Evolutionary conservation across 768 basidiomycete genomes (phyloP).

Genomic region (Pisolithus orientalis): DNA sequence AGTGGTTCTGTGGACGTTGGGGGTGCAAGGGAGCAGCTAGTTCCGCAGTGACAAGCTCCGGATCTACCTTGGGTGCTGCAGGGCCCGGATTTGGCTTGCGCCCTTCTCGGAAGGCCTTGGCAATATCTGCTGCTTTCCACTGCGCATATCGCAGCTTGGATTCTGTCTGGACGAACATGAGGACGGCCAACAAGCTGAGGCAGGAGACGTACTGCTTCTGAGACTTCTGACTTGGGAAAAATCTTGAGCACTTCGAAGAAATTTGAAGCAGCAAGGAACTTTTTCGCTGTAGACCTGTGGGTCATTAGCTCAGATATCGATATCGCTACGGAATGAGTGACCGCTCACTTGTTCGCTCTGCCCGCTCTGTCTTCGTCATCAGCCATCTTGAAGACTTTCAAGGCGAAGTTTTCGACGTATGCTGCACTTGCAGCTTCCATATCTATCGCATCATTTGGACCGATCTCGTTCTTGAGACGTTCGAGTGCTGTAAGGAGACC

Average conservation of each 20-base stretch:
- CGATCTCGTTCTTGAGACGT: slow-evolving; percentile 69
- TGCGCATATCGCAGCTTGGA: slow-evolving; percentile 92
- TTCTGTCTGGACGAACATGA: slow-evolving; percentile 47
- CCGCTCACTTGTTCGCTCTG: slow-evolving; percentile 60
- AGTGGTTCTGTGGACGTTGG: slow-evolving; percentile 14
- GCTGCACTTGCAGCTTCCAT: slow-evolving; percentile 78
- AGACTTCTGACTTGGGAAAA: slow-evolving; percentile 55
- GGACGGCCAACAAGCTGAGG: background rate
- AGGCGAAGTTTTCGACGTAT: slow-evolving; percentile 92
- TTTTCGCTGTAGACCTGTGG: slow-evolving; percentile 81
- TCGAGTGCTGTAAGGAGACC: slow-evolving; percentile 76
- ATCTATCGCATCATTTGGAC: slow-evolving; percentile 72
- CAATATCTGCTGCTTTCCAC: slow-evolving; percentile 96
- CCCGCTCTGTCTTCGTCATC: slow-evolving; percentile 89
- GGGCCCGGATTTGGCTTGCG: slow-evolving; percentile 77
- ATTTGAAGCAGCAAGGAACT: slow-evolving; percentile 91
- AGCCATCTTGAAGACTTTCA: slow-evolving; percentile 81
- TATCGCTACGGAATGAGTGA: background rate
- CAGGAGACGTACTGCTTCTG: slow-evolving; percentile 46
- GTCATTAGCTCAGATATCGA: background rate
- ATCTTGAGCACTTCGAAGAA: slow-evolving; percentile 86
- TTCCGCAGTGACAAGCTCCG: slow-evolving; percentile 10
- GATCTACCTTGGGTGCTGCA: slow-evolving; percentile 38
- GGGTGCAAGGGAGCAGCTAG: slow-evolving; percentile 1
- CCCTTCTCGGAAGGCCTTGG: slow-evolving; percentile 93